Evolutionary conservation across 768 basidiomycete genomes (phyloP).

Genomic region (Macrolepiota albuminosa): DNA sequence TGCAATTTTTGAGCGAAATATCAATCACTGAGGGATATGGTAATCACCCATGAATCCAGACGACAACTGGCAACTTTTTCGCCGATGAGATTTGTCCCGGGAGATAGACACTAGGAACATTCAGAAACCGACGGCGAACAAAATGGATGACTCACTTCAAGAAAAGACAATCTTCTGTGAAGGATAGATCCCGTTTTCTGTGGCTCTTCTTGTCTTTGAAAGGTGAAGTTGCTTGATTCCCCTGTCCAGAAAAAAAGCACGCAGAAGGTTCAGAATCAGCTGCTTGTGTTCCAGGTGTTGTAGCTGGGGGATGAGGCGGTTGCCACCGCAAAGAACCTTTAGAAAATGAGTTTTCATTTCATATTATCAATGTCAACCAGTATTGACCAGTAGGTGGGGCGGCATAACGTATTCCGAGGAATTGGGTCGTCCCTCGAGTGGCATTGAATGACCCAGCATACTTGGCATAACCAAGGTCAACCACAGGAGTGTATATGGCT

Average conservation of each 20-base stretch:
- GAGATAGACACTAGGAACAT: constrained; percentile 26
- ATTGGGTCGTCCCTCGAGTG: constrained; percentile 29
- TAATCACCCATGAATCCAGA: constrained; percentile 39
- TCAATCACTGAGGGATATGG: constrained; percentile 2
- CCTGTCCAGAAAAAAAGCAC: constrained; percentile 28
- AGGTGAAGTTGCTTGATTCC: constrained; percentile 26
- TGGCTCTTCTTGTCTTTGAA: constrained; percentile 17
- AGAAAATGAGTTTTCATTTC: not conserved
- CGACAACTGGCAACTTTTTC: constrained; percentile 31
- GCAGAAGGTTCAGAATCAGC: constrained; percentile 28
- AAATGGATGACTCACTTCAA: constrained; percentile 24
- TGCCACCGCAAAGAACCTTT: constrained; percentile 31
- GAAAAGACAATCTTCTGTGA: constrained; percentile 37
- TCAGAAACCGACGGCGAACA: not conserved
- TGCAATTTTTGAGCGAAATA: not conserved
- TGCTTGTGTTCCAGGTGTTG: constrained; percentile 22
- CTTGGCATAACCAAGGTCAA: constrained; percentile 41
- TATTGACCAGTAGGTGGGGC: constrained; percentile 41
- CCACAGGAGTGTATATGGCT: constrained; percentile 13
- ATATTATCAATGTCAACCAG: not conserved
- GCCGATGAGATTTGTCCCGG: constrained; percentile 25
- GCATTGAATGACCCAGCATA: constrained; percentile 36
- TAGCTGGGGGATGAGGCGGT: constrained; percentile 27
- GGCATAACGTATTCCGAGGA: constrained; percentile 45
- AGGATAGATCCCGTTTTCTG: constrained; percentile 6